These are phyloP conservation scores for Nicotiana tabacum DNA, from an alignment of 257 asterid genomes.

Conservation along the genomic window DNA sequence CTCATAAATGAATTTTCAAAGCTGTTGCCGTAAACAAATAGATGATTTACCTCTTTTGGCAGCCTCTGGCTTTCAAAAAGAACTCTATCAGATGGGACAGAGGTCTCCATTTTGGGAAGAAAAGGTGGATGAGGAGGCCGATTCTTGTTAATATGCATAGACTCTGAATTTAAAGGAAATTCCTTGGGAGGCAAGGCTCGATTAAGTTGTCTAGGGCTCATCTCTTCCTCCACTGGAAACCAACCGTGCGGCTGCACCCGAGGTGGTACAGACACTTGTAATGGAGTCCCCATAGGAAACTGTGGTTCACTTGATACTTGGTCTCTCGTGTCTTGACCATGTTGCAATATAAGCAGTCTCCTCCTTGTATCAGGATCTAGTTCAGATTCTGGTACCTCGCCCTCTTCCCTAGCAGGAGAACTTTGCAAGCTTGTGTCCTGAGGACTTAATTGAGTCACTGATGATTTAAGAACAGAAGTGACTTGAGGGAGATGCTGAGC, in stretches of 20 bases:
- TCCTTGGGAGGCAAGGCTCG: constrained; percentile 53
- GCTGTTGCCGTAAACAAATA: not conserved
- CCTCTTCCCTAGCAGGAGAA: constrained; percentile 98
- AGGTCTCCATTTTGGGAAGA: constrained; percentile 56
- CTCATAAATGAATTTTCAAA: not conserved
- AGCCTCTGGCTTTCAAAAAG: constrained; percentile 59
- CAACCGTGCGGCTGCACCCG: constrained; percentile 67
- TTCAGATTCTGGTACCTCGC: constrained; percentile 98
- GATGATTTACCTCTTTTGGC: constrained; percentile 60
- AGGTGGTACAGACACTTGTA: constrained; percentile 68
- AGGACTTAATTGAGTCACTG: constrained; percentile 47
- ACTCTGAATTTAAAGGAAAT: constrained; percentile 46
- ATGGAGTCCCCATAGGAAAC: constrained; percentile 55
- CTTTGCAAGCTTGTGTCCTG: constrained; percentile 52
- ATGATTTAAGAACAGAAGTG: constrained; percentile 41
- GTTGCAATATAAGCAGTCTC: constrained; percentile 92
- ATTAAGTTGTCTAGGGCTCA: constrained; percentile 56
- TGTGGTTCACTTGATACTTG: constrained; percentile 62
- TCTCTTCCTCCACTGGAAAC: constrained; percentile 82
- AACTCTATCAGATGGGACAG: constrained; percentile 56
- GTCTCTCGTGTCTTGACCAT: constrained; percentile 91
- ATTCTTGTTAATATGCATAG: constrained; percentile 56
- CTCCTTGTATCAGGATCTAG: constrained; percentile 98
- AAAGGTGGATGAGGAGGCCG: constrained; percentile 58
- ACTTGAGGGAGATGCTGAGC: constrained; percentile 65